Conservation (phyloP, 2,329 filamentous ascomycete species). For the Diaporthe eres region DNA sequence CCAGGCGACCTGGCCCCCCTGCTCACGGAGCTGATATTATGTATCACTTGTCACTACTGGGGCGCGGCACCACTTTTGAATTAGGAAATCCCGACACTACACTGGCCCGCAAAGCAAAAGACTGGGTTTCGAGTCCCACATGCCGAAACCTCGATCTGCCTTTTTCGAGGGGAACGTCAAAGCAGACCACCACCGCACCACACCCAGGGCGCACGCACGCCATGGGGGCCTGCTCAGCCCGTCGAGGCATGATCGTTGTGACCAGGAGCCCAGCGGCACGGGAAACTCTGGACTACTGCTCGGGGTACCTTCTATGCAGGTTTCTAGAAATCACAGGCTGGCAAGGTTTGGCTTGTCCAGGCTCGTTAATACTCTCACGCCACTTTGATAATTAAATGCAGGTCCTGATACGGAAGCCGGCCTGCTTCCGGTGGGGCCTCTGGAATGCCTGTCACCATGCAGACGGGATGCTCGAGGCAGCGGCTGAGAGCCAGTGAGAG, state of each 20-base stretch:
- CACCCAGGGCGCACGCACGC: constrained; percentile 1
- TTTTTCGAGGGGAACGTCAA: constrained; percentile 14
- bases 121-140: constrained; percentile 31
- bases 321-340: constrained; percentile 27
- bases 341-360: constrained; percentile 10
- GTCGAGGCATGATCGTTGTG: constrained; percentile 27
- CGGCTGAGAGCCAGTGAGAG: constrained; percentile 25
- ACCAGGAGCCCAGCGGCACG: constrained; percentile 1
- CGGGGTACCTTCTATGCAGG: constrained; percentile 15
- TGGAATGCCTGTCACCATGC: constrained; percentile 26
- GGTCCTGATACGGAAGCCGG: constrained; percentile 30
- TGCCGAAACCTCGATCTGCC: constrained; percentile 32
- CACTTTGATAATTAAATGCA: constrained; percentile 9
- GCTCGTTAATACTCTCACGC: constrained; percentile 14
- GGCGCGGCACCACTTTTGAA: constrained; percentile 15
- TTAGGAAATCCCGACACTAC: constrained; percentile 29
- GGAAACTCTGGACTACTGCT: constrained; percentile 10
- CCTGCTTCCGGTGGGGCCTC: constrained; percentile 30
- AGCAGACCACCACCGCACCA: constrained; percentile 4
- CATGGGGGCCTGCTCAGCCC: constrained; percentile 3
- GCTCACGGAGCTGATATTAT: constrained; percentile 12
- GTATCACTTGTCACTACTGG: background rate
- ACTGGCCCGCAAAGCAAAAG: constrained; percentile 21
- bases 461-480: constrained; percentile 15
- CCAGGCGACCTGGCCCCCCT: background rate